A percentile compares a stretch with the other conserved stretches of the same genome.
Evolutionary conservation across 306 rosid species (phyloP).

Genomic region (Betula pendula): DNA sequence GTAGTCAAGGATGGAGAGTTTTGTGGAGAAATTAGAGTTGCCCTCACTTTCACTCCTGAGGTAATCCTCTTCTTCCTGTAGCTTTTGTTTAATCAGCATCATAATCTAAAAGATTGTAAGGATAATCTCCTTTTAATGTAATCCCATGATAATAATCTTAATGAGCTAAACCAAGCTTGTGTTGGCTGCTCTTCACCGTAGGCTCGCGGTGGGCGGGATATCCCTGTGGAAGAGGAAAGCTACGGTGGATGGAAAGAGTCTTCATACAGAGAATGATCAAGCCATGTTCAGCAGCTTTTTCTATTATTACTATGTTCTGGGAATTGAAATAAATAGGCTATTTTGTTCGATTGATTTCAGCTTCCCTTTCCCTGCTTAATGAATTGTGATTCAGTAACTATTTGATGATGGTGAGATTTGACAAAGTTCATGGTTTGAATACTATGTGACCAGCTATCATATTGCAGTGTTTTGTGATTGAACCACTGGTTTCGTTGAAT

Average conservation of each 20-base stretch:
- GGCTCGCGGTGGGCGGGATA: constrained; percentile 3
- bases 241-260: constrained; percentile 79
- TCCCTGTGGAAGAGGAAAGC: constrained; percentile 21
- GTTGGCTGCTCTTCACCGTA: not conserved
- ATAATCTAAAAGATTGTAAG: not conserved
- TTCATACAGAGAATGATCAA: constrained; percentile 12
- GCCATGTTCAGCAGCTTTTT: not conserved
- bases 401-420: not conserved
- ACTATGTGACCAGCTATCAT: not conserved
- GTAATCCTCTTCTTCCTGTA: constrained; percentile 10
- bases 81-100: not conserved
- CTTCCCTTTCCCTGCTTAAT: not conserved
- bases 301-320: not conserved
- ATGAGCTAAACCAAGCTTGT: not conserved
- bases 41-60: constrained; percentile 54
- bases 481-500: not conserved
- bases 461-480: not conserved
- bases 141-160: not conserved
- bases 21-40: constrained; percentile 55
- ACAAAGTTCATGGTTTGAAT: not conserved
- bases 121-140: not conserved
- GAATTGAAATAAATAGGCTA: not conserved
- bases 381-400: not conserved
- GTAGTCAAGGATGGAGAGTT: constrained; percentile 61
- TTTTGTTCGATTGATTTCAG: not conserved